Conservation (phyloP, 208 protist species). For the Leishmania lainsoni region DNA sequence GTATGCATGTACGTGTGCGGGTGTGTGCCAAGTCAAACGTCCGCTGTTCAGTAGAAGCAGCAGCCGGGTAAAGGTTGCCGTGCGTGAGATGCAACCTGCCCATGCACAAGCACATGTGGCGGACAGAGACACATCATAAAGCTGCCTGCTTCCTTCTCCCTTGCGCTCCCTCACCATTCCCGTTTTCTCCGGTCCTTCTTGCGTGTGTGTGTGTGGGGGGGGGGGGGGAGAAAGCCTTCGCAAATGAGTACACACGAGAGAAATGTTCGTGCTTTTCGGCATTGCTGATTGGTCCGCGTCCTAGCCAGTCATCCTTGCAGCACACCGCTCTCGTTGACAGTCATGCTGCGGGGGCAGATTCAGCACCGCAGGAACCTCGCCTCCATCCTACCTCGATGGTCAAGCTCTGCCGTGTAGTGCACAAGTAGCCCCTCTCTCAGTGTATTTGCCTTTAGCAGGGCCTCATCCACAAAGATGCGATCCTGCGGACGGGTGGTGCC, state of each 20-base stretch:
- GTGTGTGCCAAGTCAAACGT: background rate
- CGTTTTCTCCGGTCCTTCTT: background rate
- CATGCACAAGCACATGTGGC: background rate
- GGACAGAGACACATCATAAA: background rate
- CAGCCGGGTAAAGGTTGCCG: background rate
- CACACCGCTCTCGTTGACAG: background rate
- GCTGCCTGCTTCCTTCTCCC: background rate
- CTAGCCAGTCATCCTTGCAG: background rate
- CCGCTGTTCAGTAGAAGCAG: background rate
- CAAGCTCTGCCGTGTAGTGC: conserved; percentile 27
- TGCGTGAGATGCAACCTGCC: background rate
- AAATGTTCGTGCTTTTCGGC: background rate
- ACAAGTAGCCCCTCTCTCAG: conserved; percentile 28
- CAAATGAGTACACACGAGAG: background rate
- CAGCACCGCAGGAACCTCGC: conserved; percentile 15
- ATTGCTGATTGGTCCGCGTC: background rate
- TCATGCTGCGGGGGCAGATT: background rate
- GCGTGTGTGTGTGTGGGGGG: too few relatives aligned
- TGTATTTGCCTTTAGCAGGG: conserved; percentile 11
- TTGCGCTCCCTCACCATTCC: too few relatives aligned
- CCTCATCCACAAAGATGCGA: conserved; percentile 43
- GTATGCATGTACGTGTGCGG: background rate
- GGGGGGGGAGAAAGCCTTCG: background rate
- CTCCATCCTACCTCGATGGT: conserved; percentile 23
- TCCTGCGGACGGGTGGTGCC: conserved; percentile 47